Evolutionary conservation across 2,329 filamentous ascomycete species (phyloP), one percentile per base, ranked within the genome.

Genomic region (Pestalotiopsis sp.): DNA sequence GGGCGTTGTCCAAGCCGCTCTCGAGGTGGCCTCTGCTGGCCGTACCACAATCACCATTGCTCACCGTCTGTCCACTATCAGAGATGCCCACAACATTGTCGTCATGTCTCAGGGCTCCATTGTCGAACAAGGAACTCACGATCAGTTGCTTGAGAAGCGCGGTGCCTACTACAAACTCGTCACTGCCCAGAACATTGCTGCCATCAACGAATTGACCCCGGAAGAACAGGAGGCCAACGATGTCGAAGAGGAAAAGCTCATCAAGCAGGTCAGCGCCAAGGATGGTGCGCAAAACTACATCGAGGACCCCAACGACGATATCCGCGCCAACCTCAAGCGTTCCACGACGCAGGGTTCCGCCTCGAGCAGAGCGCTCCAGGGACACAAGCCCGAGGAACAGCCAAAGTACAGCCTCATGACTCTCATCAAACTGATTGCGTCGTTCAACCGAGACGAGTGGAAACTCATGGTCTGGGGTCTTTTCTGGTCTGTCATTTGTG

Each of bases 1-100:
- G 81, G 94, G 93, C 59, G 92, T 97, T 10, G 95, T 99, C 1
- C 96, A 98, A 78, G 93, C 93, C 56, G 96, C 96, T 20, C 86
- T 99, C 9, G 94, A 98, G 74, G 91, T 88, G 63, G 96, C 95
- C 30, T 88, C 94, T 1, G 86, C 92, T 70, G 95, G 94, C 26
- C 89, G 96, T 66, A 99, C 96, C 0, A 98, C 96, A 2, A 97
- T 98, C 73, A 93, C 94, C 6, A 98, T 99, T 78, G 96, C 96
- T 57, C 96, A 99, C 81, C 91, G 95, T 72, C 85, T 99, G 9
- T 97, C 94, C 0, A 99, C 96, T 5, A 97, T 99, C 82, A 94
- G 90, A 79, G 91, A 94, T 70, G 95, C 95, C 0, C 92, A 98
- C 79, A 98, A 97, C 75, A 99, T 99, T 72, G 93, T 98, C 13